Evolutionary conservation across 495 filamentous ascomycete species (phyloP), one percentile per base, ranked within the genome.

Genomic region (Penicillium goetzii): DNA sequence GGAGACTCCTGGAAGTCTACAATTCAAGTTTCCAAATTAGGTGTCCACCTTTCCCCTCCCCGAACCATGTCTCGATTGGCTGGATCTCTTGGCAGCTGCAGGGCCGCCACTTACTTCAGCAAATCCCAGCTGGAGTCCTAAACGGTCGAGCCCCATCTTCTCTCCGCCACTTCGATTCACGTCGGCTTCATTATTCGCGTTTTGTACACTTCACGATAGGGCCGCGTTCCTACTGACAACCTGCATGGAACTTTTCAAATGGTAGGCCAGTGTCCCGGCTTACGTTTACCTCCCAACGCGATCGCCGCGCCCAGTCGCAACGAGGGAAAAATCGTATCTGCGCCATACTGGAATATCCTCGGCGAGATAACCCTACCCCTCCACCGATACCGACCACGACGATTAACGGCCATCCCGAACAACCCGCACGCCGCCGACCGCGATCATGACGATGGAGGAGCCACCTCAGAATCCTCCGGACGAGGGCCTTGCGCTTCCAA

Each of bases 371-470:
- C 32, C 52, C 30, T 38, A 28, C 52, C 28, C 32, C 52, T 53
- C 52, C 32, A 17, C 52, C 25, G 6, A 25, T 34, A 12, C 28
- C 56, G 25, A 21, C 36, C 33, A 43, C 52, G 40, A 47, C 50
- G 4, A 11, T 23, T 45, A 45, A 21, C 19, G 19, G 19, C 19
- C 9, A 45, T 19, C n/a, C 41, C 19, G 9, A 45, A 45, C n/a
- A 45, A 21, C 19, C 19, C 19, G 19, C 41, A 19, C 32, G 1
- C 26, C 12, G 14, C 38, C 14, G 14, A 15, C 14, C 56, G 59
- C 70, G 14, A 65, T 41, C 11, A 70, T 72, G 67, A 72, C 69
- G 26, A 67, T 64, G 53, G 49, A 60, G n/a, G 59, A 66, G 53
- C 30, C 56, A 3, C 47, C 53, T 17, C 56, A 60, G 19, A 41